These are phyloP conservation scores for Hanseniaspora pseudoguilliermondii DNA, from an alignment of 805 yeast species.

Conservation along the genomic window DNA sequence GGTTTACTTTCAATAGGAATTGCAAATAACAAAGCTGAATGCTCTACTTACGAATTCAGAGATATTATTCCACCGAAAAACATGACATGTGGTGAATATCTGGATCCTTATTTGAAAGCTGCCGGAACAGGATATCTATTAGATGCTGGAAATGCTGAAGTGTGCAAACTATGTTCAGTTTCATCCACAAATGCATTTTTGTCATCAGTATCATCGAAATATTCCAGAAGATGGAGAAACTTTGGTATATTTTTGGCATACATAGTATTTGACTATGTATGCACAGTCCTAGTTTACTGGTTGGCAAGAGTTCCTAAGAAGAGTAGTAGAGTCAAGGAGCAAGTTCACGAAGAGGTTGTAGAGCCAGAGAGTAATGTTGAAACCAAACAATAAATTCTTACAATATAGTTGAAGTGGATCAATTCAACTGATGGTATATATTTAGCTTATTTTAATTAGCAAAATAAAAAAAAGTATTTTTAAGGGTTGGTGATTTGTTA, in stretches of 20 bases:
- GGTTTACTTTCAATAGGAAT: conserved; percentile 39
- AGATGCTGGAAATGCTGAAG: conserved; percentile 29
- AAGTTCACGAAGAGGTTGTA: neutral
- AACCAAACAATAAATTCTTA: neutral
- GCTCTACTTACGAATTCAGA: conserved; percentile 26
- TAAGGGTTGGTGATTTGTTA: too few relatives aligned
- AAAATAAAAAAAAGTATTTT: too few relatives aligned
- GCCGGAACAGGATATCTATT: conserved; percentile 20
- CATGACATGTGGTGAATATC: conserved; percentile 20
- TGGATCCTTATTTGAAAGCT: conserved; percentile 16
- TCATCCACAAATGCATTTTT: conserved; percentile 43
- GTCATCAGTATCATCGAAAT: conserved; percentile 23
- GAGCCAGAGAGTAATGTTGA: neutral
- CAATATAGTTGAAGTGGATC: neutral
- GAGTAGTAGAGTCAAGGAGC: neutral
- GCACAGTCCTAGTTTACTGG: conserved; percentile 39
- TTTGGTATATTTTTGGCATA: conserved; percentile 43
- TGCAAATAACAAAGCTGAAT: conserved; percentile 34
- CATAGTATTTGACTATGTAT: conserved; percentile 33
- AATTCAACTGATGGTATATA: too few relatives aligned
- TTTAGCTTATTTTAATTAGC: too few relatives aligned
- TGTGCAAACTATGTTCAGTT: conserved; percentile 48
- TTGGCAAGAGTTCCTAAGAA: conserved; percentile 51
- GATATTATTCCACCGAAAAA: conserved; percentile 19
- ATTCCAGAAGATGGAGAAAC: conserved; percentile 40